Percentiles rank a stretch among this genome's conserved stretches.
Conservation (phyloP, 305 asterid species). For the Rubia tinctorum region DNA sequence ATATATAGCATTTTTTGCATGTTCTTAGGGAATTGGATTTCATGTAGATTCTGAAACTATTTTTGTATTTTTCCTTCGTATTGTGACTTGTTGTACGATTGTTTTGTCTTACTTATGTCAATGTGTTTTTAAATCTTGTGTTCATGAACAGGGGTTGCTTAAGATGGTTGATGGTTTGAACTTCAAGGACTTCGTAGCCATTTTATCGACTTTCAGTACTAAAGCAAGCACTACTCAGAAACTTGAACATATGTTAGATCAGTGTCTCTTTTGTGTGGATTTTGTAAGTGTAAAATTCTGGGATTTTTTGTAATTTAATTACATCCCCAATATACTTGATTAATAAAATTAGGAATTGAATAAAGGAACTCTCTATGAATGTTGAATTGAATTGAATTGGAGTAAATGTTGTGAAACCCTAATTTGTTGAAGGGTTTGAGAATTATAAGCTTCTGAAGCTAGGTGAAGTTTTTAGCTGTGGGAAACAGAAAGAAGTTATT, state of each 20-base stretch:
- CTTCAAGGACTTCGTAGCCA: constrained; percentile 86
- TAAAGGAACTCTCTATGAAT: neutral
- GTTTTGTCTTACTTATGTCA: neutral
- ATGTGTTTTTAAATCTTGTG: neutral
- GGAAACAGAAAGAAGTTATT: neutral
- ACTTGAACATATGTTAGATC: constrained; percentile 51
- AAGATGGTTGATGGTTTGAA: constrained; percentile 96
- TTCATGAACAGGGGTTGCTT: constrained; percentile 61
- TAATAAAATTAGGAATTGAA: neutral
- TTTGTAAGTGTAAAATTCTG: neutral
- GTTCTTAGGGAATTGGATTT: too few species aligned
- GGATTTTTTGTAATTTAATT: constrained; percentile 4
- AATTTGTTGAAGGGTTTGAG: neutral
- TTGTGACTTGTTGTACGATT: neutral
- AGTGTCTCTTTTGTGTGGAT: neutral
- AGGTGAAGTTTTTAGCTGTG: neutral
- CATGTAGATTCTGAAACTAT: constrained; percentile 38
- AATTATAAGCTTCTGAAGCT: neutral
- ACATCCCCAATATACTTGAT: constrained; percentile 1
- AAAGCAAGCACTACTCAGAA: constrained; percentile 74
- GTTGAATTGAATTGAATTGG: neutral
- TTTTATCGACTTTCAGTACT: constrained; percentile 85
- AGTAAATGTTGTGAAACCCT: too few species aligned
- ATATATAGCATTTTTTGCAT: too few species aligned
- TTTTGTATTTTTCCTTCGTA: neutral